phyloP scores from a whole-genome alignment of 1,139 yeast species.

The Pichiaceae sp. region DNA sequence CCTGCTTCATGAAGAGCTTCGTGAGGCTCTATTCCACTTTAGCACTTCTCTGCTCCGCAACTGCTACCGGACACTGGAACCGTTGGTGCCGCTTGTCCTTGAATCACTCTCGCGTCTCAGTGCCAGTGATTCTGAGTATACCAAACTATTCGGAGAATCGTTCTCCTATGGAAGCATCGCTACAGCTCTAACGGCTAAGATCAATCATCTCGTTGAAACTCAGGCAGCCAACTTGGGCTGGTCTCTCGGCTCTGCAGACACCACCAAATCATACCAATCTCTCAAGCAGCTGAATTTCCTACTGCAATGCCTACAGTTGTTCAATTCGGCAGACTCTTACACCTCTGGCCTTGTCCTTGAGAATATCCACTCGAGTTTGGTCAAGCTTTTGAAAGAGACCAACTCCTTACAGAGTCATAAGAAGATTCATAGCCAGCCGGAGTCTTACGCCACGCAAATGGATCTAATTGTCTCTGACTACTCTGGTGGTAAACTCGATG shows the following conservation, averaged over 20 bases:
- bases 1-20: conserved; percentile 26
- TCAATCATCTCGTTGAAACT: conserved; percentile 12
- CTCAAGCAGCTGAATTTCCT: background rate
- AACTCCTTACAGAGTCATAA: conserved; percentile 4
- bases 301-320: background rate
- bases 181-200: conserved; percentile 3
- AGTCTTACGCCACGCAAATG: conserved; percentile 6
- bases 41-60: conserved; percentile 21
- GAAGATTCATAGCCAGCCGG: conserved; percentile 1
- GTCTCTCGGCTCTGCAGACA: conserved; percentile 14
- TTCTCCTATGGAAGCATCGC: conserved; percentile 7
- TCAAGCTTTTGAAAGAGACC: conserved; percentile 3
- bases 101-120: conserved; percentile 16
- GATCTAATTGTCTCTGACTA: conserved; percentile 5
- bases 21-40: conserved; percentile 24
- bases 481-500: conserved; percentile 4
- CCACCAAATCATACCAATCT: conserved; percentile 4
- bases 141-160: conserved; percentile 8
- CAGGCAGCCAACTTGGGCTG: conserved; percentile 25
- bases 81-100: conserved; percentile 24
- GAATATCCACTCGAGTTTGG: conserved; percentile 9
- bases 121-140: conserved; percentile 8
- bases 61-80: conserved; percentile 27
- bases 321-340: conserved; percentile 1
- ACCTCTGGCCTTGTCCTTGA: conserved; percentile 5